Evolutionary conservation across 768 basidiomycete genomes (phyloP), one percentile per base, ranked within the genome.

Genomic region (Pulveroboletus ravenelii): DNA sequence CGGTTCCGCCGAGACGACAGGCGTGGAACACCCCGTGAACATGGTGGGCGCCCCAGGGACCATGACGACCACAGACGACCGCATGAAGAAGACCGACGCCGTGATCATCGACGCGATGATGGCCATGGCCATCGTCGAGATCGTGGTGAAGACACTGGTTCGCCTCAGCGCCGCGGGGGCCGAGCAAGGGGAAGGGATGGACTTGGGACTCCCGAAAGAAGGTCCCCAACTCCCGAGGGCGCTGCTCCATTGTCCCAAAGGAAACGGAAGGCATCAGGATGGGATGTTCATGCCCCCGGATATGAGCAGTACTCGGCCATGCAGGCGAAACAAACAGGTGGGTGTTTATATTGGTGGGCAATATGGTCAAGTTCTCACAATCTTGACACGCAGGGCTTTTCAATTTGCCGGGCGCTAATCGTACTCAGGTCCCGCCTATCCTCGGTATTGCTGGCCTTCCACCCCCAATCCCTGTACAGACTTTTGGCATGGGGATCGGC

Each of bases 311-410:
- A 96, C 61, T 87, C 86, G 5, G 93, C 95, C 14, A 79, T 93
- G 76, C 93, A 97, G 66, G 96, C 96, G n/a, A 99, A 99, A 70
- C 88, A 93, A 72, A 97, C 94, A 38, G 96, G 95, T 92, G 57
- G 45, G 76, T 42, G 34, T 51, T 45, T 29, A 6, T 7, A 25
- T 45, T 17, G 35, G 10, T 1, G 20, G 27, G 29, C 43, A 32
- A 44, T 43, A 23, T 30, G 14, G 50, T 45, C 37, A 30, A 18
- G 45, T 17, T 48, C 51, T 54, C 30, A 55, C 57, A 20, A 53
- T 54, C 13, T 54, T 18, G 47, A 38, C 62, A 46, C 54, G 14
- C 60, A 92, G 95, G 96, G 53, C 77, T 96, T 54, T 97, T 97
- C 78, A 94, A 95, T 63, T 83, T 97, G 47, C 96, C 96, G 39